Percentiles rank a stretch among this genome's conserved stretches.
These are phyloP conservation scores for Cryphonectria japonica DNA, from an alignment of 2,329 filamentous ascomycete genomes.

Conservation along the genomic window DNA sequence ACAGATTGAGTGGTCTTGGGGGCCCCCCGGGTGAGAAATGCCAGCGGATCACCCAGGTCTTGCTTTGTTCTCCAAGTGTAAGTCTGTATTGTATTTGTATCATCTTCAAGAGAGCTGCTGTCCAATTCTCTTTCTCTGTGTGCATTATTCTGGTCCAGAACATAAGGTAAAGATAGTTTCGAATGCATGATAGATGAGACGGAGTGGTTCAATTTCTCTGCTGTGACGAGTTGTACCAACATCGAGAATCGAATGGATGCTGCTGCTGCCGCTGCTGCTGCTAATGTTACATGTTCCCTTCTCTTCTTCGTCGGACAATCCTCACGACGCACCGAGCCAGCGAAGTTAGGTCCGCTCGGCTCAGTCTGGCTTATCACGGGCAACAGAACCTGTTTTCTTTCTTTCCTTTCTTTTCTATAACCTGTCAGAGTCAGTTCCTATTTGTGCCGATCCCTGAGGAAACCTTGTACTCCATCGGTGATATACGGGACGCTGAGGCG, in stretches of 20 bases:
- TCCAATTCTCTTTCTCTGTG: neutral
- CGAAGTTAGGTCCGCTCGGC: neutral
- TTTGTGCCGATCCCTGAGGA: neutral
- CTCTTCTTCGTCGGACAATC: neutral
- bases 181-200: too few relatives aligned
- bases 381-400: neutral
- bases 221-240: too few relatives aligned
- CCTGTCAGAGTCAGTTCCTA: neutral
- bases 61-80: too few relatives aligned
- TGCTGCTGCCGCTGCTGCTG: neutral
- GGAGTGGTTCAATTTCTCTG: too few relatives aligned
- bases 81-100: neutral
- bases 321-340: neutral
- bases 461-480: neutral
- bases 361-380: neutral
- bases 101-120: neutral
- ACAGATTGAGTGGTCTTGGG: neutral
- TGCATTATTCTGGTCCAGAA: neutral
- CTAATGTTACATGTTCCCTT: neutral
- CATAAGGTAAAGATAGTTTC: too few relatives aligned
- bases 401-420: too few relatives aligned
- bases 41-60: too few relatives aligned
- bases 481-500: neutral
- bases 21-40: neutral
- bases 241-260: too few relatives aligned